phyloP scores from a whole-genome alignment of 2,329 filamentous ascomycete species.

The Aplosporella prunicola region DNA sequence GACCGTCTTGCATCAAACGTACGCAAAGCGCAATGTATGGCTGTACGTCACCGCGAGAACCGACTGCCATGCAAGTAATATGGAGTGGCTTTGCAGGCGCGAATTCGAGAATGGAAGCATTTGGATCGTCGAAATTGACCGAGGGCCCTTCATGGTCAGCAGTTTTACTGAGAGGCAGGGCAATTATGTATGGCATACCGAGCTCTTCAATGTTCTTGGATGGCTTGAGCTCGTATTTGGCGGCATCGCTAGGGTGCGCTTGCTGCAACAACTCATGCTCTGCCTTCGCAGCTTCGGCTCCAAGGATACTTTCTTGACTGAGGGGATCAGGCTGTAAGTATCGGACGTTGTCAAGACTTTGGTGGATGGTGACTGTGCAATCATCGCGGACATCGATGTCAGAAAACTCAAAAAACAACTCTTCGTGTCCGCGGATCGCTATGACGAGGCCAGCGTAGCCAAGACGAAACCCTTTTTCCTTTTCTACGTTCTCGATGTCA shows the following conservation, averaged over 20 bases:
- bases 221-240: constrained; percentile 25
- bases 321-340: constrained; percentile 60
- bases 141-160: constrained; percentile 30
- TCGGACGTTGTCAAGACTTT: constrained; percentile 62
- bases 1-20: constrained; percentile 76
- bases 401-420: constrained; percentile 91
- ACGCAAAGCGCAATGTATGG: constrained; percentile 97
- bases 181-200: constrained; percentile 1
- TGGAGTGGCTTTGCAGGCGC: constrained; percentile 71
- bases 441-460: constrained; percentile 84
- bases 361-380: constrained; percentile 72
- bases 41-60: constrained; percentile 90
- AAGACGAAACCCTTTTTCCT: constrained; percentile 89
- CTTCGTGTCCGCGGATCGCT: constrained; percentile 89
- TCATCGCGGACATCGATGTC: constrained; percentile 73
- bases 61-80: constrained; percentile 91
- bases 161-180: not conserved
- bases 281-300: constrained; percentile 64
- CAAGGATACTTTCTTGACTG: constrained; percentile 57
- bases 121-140: constrained; percentile 81
- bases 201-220: constrained; percentile 17
- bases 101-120: constrained; percentile 81
- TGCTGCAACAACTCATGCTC: constrained; percentile 75
- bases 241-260: constrained; percentile 43
- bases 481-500: constrained; percentile 86